These are phyloP conservation scores for Backusella macrospora DNA, from an alignment of 192 early-diverging fungal species.

Conservation along the genomic window DNA sequence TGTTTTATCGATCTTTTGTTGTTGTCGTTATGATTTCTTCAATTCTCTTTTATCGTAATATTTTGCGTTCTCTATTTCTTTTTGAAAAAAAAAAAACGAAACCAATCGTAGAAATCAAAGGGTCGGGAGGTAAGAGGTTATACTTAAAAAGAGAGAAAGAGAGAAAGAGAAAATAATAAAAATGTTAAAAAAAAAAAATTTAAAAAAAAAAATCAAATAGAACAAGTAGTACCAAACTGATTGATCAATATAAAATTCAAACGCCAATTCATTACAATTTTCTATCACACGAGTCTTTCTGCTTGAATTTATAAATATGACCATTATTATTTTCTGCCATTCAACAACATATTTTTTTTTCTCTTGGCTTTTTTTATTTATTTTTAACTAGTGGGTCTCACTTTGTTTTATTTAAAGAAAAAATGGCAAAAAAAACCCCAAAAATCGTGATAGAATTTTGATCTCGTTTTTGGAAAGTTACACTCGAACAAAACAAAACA, in stretches of 20 bases:
- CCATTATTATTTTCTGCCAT: not conserved
- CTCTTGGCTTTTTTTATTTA: slow-evolving; percentile 4
- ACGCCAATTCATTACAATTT: not conserved
- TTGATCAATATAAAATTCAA: slow-evolving; percentile 16
- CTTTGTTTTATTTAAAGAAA: slow-evolving; percentile 1
- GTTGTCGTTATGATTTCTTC: not conserved
- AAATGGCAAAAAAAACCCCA: not conserved
- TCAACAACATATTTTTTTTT: not conserved
- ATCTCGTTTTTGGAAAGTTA: slow-evolving; percentile 9
- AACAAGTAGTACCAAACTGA: slow-evolving; percentile 16
- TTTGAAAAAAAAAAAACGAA: not conserved
- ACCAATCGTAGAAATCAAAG: not conserved
- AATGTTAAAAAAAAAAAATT: slow-evolving; percentile 16
- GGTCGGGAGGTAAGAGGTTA: not conserved
- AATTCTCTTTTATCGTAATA: not conserved
- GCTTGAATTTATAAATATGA: not conserved
- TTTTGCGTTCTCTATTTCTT: not conserved
- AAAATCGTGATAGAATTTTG: not conserved
- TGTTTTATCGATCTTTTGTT: not conserved
- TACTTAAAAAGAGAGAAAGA: not conserved
- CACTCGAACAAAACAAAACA: not conserved
- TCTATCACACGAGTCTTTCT: slow-evolving; percentile 9
- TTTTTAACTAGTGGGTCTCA: not conserved
- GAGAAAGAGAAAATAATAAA: not conserved
- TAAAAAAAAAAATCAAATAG: not conserved